Base-by-base conservation (phyloP, 2,329 filamentous ascomycete species). In the Cercospora zeae-maydis region DNA sequence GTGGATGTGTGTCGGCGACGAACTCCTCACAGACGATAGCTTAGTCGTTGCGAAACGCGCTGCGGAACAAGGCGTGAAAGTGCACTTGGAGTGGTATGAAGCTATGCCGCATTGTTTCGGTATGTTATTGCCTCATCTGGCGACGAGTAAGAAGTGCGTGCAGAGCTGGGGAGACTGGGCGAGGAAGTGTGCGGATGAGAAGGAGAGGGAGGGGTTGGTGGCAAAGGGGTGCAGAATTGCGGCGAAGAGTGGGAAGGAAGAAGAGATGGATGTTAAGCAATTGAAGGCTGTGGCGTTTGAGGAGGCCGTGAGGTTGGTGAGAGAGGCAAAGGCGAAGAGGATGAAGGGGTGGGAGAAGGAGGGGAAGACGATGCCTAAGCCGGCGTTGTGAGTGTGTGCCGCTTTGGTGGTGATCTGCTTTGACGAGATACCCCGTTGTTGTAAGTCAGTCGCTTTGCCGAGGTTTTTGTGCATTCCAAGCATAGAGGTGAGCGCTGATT, bases 51-150 rank as follows among this genome's bases (percentile, higher is more conserved):
- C 87, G 0, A 75, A 78, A 42, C 80, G 82, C 39, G 79, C 90
- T 10, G 79, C 79, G 14, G 66, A 70, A 7, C 84, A 89, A 51
- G 86, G 84, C 4, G 87, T 88, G 0, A 72, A 71, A 0, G 84
- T 93, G 0, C 80, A 85, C 3, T 89, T 87, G 70, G 85, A 90
- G 73, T 85, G 91, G 76, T 95, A 87, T 73, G 87, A 92, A 74
- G 88, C 86, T 2, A 93, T 93, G 90, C 89, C 91, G 59, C 90
- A 93, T 76, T 86, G 85, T 68, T 93, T 83, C 67, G 75, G 71
- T 0, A 75, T 80, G 75, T 63, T 82, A 60, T 63, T 82, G 3
- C 78, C 78, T n/a, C 61, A 67, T 1, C 59, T 75, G 2, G 54
- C 66, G 3, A 74, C 66, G 0, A 68, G 72, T 6, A 62, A 70